Base-by-base conservation (phyloP, 345 rosid genomes). In the Carallia pectinifolia region DNA sequence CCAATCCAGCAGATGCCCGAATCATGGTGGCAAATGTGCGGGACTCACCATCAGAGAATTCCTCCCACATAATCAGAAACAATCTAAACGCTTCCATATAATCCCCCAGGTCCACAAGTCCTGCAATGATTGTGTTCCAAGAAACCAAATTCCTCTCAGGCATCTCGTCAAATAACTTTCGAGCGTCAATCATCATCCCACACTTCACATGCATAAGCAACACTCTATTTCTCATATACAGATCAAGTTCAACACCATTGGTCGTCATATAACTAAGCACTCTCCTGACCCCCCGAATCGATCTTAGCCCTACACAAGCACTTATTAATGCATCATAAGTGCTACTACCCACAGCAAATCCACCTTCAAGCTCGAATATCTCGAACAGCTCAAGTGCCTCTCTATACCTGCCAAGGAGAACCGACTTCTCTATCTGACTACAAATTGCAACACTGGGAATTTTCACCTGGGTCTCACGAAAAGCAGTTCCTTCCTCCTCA, bases 311-410 rank as follows among this genome's bases (percentile, higher is more conserved):
- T 58, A 93, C 82, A 72, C 98, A 93, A 16, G 90, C 93, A 74
- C 80, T 84, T 6, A 93, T 76, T 44, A 93, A 84, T 1, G 93
- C 97, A 79, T 90, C 93, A 59, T 86, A 90, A 0, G 96, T 90
- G 59, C 80, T 85, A 50, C 39, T 44, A 59, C 80, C 85, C 56
- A 90, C 77, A 2, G 80, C 86, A 71, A 75, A 72, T 63, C 77
- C 72, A 58, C 90, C 89, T 58, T 75, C 79, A 29, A 83, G 71
- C 81, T 88, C 97, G 81, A 91, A 71, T 71, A 82, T 64, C 81
- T 91, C 97, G 65, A 93, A 91, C 81, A 91, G 79, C n/a, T 89
- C 94, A 81, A 93, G 88, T 29, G 97, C 96, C 58, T 91, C 90
- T 33, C 84, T 77, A 40, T 75, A 83, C 53, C 82, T 81, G 67